A percentile compares a stretch with the other conserved stretches of the same genome.
Evolutionary conservation across 257 asterid genomes (phyloP).

Genomic region (Nyctanthes arbortristis): DNA sequence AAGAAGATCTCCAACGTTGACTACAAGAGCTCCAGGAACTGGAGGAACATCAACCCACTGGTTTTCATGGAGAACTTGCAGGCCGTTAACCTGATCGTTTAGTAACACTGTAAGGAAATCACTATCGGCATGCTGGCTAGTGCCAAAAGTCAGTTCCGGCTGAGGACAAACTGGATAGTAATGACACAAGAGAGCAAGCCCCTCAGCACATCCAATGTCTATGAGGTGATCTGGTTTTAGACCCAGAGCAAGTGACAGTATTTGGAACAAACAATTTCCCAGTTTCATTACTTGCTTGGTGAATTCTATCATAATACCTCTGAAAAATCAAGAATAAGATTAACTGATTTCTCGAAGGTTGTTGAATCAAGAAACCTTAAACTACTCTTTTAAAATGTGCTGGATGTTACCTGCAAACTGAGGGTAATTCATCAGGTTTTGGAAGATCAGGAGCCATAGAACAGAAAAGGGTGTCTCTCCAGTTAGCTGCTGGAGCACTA

Average conservation of each 20-base stretch:
- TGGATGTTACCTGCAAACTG: constrained; percentile 39
- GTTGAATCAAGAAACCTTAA: neutral
- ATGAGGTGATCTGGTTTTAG: constrained; percentile 27
- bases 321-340: constrained; percentile 5
- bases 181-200: constrained; percentile 30
- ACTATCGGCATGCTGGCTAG: constrained; percentile 44
- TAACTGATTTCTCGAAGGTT: neutral
- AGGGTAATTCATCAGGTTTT: constrained; percentile 36
- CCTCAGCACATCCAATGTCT: constrained; percentile 36
- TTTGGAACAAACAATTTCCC: constrained; percentile 26
- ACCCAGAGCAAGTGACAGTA: constrained; percentile 38
- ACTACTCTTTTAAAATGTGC: neutral
- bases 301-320: constrained; percentile 35
- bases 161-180: constrained; percentile 43
- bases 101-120: constrained; percentile 47
- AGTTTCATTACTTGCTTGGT: constrained; percentile 30
- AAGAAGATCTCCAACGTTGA: constrained; percentile 51
- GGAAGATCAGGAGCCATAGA: constrained; percentile 40
- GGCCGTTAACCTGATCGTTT: constrained; percentile 41
- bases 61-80: constrained; percentile 46
- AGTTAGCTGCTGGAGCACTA: constrained; percentile 37
- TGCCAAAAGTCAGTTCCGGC: constrained; percentile 39
- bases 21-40: constrained; percentile 47
- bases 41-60: constrained; percentile 53
- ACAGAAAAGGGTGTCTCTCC: constrained; percentile 46